These are phyloP conservation scores for Paracamarosporium sp. DNA, from an alignment of 2,329 filamentous ascomycete genomes.

Conservation along the genomic window DNA sequence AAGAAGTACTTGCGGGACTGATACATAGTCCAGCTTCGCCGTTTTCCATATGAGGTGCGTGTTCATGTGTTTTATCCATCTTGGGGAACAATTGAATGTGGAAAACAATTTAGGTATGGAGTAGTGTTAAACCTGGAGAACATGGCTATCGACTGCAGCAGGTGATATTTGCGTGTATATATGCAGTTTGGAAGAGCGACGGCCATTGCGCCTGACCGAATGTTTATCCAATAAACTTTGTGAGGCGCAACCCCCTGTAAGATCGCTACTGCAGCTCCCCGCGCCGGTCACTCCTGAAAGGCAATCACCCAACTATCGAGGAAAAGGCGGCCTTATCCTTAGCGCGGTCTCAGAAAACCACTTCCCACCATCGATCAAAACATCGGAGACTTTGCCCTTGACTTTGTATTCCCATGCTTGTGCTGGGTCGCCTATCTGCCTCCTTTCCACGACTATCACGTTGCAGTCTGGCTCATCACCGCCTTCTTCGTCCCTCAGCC, in stretches of 20 bases:
- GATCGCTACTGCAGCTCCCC: too few species aligned
- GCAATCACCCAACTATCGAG: too few species aligned
- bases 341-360: conserved; percentile 6
- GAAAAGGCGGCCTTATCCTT: too few species aligned
- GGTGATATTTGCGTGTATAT: too few species aligned
- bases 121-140: too few species aligned
- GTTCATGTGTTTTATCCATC: background rate
- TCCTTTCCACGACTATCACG: background rate
- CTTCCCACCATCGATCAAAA: background rate
- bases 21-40: background rate
- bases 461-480: background rate
- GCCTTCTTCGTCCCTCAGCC: background rate
- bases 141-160: too few species aligned
- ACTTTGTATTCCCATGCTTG: conserved; percentile 1
- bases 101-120: background rate
- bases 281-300: too few species aligned
- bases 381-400: background rate
- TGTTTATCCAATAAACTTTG: too few species aligned
- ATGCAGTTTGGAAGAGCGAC: too few species aligned
- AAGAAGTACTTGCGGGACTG: background rate
- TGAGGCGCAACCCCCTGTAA: too few species aligned
- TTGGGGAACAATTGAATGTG: too few species aligned
- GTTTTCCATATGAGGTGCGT: background rate
- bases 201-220: too few species aligned
- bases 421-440: background rate